phyloP scores from a whole-genome alignment of 2,329 filamentous ascomycete species.

The Dactylonectria macrodidyma region DNA sequence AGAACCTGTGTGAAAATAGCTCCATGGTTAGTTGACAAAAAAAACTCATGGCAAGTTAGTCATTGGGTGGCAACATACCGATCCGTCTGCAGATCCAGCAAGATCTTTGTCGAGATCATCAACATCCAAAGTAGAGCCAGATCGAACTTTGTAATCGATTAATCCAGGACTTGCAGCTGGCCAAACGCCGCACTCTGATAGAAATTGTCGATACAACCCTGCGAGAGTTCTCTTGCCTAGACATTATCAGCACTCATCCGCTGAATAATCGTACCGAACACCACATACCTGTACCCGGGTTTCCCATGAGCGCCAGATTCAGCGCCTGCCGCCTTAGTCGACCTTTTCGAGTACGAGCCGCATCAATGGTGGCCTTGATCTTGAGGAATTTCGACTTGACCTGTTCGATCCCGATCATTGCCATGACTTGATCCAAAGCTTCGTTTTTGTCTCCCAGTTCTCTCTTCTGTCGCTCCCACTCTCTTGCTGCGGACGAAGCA shows the following conservation, averaged over 20 bases:
- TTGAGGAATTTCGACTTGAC: conserved; percentile 1
- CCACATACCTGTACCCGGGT: not conserved
- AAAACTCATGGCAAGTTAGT: no score
- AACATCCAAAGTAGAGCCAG: not conserved
- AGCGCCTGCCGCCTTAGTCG: not conserved
- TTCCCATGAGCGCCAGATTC: conserved; percentile 1
- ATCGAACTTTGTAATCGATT: not conserved
- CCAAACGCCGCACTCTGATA: not conserved
- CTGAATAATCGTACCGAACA: not conserved
- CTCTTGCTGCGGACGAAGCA: not conserved
- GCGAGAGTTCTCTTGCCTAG: conserved; percentile 1
- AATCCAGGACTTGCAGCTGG: not conserved
- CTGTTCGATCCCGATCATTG: conserved; percentile 1
- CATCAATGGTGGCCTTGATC: not conserved
- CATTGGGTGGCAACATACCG: not conserved
- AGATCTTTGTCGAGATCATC: not conserved
- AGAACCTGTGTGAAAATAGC: not conserved
- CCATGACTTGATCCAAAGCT: not conserved
- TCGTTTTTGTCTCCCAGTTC: not conserved
- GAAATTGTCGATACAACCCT: not conserved
- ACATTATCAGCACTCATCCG: not conserved
- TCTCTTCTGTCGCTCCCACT: not conserved
- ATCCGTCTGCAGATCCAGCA: not conserved
- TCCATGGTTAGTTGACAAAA: no score
- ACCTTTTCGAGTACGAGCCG: not conserved